Evolutionary conservation across 139 green algal species (phyloP), one percentile per base, ranked within the genome.

Genomic region (Tetradesmus obliquus): DNA sequence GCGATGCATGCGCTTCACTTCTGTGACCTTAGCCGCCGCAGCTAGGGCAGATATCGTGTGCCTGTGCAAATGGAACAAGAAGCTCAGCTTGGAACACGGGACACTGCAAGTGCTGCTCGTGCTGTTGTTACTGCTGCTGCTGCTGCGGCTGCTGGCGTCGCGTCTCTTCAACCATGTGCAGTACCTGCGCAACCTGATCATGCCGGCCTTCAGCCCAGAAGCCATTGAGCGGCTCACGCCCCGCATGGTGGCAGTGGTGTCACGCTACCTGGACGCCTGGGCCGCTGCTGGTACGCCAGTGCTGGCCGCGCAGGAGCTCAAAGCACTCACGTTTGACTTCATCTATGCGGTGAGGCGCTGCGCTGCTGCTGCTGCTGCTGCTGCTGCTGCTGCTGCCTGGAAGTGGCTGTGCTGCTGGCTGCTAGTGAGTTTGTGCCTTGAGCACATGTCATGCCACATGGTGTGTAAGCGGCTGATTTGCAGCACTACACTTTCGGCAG

Each of bases 151-250:
- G 62, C 10, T 72, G 62, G 62, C 10, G 10, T 72, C 19, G 62
- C 62, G 12, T 13, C 4, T 66, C 8, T 66, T 66, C 57, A 17
- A 72, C 17, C 4, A 17, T 72, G 62, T 19, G 62, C 62, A 84
- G 79, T 88, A 88, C 83, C 55, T 88, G 83, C 83, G 83, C 83
- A 88, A 88, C 55, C 83, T 88, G 83, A 51, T 88, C 20, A 88
- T 88, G 83, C 83, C 83, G 9, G 83, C 83, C 83, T 88, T 88
- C 83, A 88, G 15, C 22, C 10, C 17, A n/a, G 83, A 88, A 74
- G 83, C 83, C 55, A 88, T 88, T 20, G 83, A 72, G 55, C 10
- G 12, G 10, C 57, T 88, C 22, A 88, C 55, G 15, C 55, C 55
- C 22, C 83, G 83, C 22, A 88, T 88, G 83, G 83, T 55, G 55